These are phyloP conservation scores for Hylodesmum podocarpum DNA, from an alignment of 306 rosid species.

Conservation along the genomic window DNA sequence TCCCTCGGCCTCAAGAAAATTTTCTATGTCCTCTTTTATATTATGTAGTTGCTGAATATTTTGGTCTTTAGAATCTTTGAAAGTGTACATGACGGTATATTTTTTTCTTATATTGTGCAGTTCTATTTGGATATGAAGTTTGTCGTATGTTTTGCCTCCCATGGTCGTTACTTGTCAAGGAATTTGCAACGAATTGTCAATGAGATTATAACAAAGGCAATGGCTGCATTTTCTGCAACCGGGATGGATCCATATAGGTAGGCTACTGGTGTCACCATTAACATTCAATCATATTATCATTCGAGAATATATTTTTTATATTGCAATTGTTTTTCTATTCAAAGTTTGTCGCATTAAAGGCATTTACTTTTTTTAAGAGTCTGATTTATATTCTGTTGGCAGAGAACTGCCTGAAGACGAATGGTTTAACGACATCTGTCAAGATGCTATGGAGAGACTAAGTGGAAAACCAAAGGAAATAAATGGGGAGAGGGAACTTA, in stretches of 20 bases:
- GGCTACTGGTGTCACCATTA: constrained; percentile 9
- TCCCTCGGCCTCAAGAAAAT: neutral
- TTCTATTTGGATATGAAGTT: constrained; percentile 98
- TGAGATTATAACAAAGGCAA: constrained; percentile 91
- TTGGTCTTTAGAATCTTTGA: constrained; percentile 6
- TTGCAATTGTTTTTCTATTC: neutral
- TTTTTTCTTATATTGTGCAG: constrained; percentile 55
- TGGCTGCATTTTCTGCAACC: constrained; percentile 83
- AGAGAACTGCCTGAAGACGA: constrained; percentile 93
- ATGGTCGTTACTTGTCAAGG: constrained; percentile 87
- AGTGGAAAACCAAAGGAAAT: constrained; percentile 86
- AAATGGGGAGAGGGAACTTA: constrained; percentile 80
- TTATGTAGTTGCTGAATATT: neutral
- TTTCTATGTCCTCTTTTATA: neutral
- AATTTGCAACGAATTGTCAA: constrained; percentile 77
- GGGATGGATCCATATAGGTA: constrained; percentile 95
- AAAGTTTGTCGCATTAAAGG: neutral
- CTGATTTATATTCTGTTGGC: constrained; percentile 30
- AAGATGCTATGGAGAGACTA: constrained; percentile 79
- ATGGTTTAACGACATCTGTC: constrained; percentile 88
- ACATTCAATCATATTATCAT: neutral
- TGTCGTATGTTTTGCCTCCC: constrained; percentile 89
- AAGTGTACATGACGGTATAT: neutral
- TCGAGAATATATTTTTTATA: neutral
- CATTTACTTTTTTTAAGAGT: neutral